Conservation (phyloP, 2,329 filamentous ascomycete genomes). For the Paracoccidioides brasiliensis region DNA sequence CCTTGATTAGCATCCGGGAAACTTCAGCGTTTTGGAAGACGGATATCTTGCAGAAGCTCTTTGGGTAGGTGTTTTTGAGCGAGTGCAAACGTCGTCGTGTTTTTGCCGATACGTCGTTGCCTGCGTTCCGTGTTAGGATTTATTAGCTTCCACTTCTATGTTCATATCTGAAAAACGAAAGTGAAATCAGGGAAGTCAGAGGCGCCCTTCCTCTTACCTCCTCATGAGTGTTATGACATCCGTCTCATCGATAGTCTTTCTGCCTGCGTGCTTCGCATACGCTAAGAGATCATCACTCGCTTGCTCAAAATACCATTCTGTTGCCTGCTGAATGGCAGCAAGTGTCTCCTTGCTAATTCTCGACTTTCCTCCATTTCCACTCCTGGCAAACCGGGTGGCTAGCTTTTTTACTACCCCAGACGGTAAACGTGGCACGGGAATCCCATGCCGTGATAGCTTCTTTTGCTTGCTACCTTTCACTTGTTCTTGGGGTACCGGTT, state of each 20-base stretch:
- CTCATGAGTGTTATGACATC: constrained; percentile 73
- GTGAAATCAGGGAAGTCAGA: neutral
- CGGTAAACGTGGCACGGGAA: constrained; percentile 64
- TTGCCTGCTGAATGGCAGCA: constrained; percentile 61
- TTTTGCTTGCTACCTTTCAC: constrained; percentile 33
- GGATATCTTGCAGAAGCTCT: constrained; percentile 70
- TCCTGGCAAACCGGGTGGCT: constrained; percentile 54
- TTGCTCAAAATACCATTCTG: constrained; percentile 89
- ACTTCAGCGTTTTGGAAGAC: constrained; percentile 11
- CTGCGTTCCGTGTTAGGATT: constrained; percentile 39
- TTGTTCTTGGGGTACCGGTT: constrained; percentile 21
- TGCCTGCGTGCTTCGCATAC: constrained; percentile 68
- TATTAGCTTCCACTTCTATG: neutral
- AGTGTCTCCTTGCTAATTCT: constrained; percentile 64
- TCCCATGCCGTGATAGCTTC: constrained; percentile 55
- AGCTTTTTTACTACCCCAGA: constrained; percentile 55
- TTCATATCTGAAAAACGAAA: neutral
- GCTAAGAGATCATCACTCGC: constrained; percentile 64
- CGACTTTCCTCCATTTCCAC: constrained; percentile 50
- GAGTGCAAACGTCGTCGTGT: constrained; percentile 69
- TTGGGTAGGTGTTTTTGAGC: constrained; percentile 70
- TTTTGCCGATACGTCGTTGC: constrained; percentile 60
- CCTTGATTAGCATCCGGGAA: neutral
- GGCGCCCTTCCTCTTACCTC: constrained; percentile 44
- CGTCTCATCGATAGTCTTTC: constrained; percentile 74